Percentiles rank a stretch among this genome's conserved stretches.
phyloP scores from a whole-genome alignment of 2,329 filamentous ascomycete genomes.

The Colletotrichum echinochloae region DNA sequence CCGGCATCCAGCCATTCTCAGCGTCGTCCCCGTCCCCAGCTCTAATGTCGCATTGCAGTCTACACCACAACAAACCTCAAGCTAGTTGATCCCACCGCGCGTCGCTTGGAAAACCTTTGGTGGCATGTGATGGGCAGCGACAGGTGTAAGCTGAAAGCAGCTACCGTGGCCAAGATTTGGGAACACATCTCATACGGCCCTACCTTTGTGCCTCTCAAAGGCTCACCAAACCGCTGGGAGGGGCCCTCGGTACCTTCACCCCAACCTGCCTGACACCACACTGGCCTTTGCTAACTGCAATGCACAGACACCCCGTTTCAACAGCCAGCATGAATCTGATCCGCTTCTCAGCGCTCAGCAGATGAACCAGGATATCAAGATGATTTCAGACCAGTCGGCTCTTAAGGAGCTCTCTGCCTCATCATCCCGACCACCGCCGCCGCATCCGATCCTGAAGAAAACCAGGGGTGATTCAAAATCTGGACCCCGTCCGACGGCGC shows the following conservation, averaged over 20 bases:
- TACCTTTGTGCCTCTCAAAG: conserved; percentile 67
- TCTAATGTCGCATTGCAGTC: conserved; percentile 53
- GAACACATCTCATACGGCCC: conserved; percentile 69
- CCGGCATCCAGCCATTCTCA: neutral
- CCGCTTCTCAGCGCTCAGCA: conserved; percentile 34
- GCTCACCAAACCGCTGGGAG: conserved; percentile 66
- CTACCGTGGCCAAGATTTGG: conserved; percentile 66
- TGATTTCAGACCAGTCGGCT: conserved; percentile 42
- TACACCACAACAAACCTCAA: conserved; percentile 71
- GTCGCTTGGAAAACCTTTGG: conserved; percentile 74
- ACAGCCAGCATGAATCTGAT: conserved; percentile 40
- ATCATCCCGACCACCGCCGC: conserved; percentile 60
- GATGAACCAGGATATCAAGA: conserved; percentile 27
- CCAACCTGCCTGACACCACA: conserved; percentile 17
- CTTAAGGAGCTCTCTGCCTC: conserved; percentile 51
- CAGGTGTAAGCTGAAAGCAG: conserved; percentile 63
- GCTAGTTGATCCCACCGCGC: conserved; percentile 71
- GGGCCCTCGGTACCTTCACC: conserved; percentile 57
- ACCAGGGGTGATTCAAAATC: conserved; percentile 64
- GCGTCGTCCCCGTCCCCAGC: neutral
- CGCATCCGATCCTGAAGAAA: conserved; percentile 72
- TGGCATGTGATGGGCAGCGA: conserved; percentile 75
- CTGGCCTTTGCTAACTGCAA: conserved; percentile 21
- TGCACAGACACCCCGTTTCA: conserved; percentile 40
- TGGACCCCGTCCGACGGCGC: conserved; percentile 68